Conservation (phyloP, 2,329 filamentous ascomycete genomes). For the Didymella arachidicola region DNA sequence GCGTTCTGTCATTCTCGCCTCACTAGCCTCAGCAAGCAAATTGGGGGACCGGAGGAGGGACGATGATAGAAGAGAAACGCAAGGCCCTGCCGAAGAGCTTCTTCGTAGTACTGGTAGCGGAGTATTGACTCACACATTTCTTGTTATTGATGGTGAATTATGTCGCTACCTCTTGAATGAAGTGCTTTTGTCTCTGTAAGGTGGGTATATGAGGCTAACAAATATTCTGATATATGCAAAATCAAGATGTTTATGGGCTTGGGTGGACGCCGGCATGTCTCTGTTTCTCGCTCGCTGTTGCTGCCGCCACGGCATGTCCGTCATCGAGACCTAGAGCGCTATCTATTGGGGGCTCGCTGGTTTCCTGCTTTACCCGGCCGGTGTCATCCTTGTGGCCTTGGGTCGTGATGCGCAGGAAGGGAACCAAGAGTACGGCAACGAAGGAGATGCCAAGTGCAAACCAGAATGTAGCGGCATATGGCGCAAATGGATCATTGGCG, state of each 20-base stretch:
- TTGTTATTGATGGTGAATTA: background rate
- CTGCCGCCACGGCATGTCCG: slow-evolving; percentile 9
- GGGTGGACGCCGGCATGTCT: background rate
- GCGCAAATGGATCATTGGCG: slow-evolving; percentile 55
- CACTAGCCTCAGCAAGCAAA: background rate
- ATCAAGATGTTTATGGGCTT: background rate
- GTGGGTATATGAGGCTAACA: background rate
- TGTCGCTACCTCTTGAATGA: background rate
- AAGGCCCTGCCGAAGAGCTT: slow-evolving; percentile 5
- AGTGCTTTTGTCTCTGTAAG: background rate
- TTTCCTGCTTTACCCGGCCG: slow-evolving; percentile 24
- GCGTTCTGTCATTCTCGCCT: background rate
- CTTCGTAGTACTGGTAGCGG: slow-evolving; percentile 12
- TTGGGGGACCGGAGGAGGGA: background rate
- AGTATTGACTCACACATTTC: slow-evolving; percentile 2
- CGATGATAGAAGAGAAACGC: slow-evolving; percentile 1
- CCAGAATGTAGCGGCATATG: slow-evolving; percentile 63
- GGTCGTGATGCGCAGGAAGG: slow-evolving; percentile 62
- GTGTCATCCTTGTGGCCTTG: slow-evolving; percentile 56
- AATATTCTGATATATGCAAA: background rate
- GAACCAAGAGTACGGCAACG: slow-evolving; percentile 57
- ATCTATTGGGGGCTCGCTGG: background rate
- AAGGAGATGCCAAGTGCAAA: slow-evolving; percentile 57
- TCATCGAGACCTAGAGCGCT: slow-evolving; percentile 10
- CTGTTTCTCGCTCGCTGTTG: background rate